These are phyloP conservation scores for Mortierella sp. DNA, from an alignment of 371 early-diverging fungal species.

Conservation along the genomic window DNA sequence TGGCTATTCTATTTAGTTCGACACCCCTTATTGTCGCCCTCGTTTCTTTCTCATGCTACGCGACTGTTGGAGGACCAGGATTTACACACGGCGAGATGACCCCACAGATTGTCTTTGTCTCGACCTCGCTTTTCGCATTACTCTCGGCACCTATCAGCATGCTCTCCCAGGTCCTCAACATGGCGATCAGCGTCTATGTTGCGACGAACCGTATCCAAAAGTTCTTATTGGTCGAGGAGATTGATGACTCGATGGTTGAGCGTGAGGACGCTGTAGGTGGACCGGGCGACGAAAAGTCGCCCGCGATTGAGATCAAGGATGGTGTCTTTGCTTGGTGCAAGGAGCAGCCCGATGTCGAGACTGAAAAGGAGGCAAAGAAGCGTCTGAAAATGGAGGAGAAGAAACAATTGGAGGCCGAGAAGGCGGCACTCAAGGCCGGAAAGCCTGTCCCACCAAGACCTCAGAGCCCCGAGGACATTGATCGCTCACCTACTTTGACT, in stretches of 20 bases:
- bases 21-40: constrained; percentile 61
- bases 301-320: constrained; percentile 31
- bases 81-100: constrained; percentile 34
- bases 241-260: constrained; percentile 46
- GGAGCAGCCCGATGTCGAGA: constrained; percentile 21
- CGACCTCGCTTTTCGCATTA: constrained; percentile 34
- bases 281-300: not conserved
- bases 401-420: constrained; percentile 19
- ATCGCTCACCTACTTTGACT: constrained; percentile 27
- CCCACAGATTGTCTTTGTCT: constrained; percentile 44
- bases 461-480: constrained; percentile 12
- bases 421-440: constrained; percentile 24
- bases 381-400: constrained; percentile 34
- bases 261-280: constrained; percentile 6
- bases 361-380: constrained; percentile 28
- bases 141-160: constrained; percentile 36
- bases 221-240: constrained; percentile 74
- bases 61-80: constrained; percentile 30
- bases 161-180: constrained; percentile 27
- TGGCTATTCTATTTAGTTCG: constrained; percentile 29
- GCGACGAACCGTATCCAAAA: constrained; percentile 64
- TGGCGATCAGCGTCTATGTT: constrained; percentile 32
- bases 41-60: constrained; percentile 37
- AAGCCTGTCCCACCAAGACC: constrained; percentile 21
- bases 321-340: constrained; percentile 46